Conservation (phyloP, 805 yeast genomes). For the Saccharomycopsis selenospora region DNA sequence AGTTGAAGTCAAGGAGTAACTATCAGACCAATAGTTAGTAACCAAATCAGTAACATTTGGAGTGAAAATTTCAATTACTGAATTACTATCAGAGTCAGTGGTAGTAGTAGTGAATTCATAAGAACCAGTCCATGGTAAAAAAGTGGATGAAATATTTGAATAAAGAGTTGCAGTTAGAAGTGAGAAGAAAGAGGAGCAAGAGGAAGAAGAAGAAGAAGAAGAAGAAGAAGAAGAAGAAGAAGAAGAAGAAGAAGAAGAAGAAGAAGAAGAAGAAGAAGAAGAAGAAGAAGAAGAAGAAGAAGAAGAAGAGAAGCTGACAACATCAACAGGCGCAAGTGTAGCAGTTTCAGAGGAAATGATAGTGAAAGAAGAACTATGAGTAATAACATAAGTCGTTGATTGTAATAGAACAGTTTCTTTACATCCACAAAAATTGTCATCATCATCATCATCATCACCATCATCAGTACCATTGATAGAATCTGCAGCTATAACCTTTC, state of each 20-base stretch:
- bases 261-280: slow-evolving; percentile 12
- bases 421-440: slow-evolving; percentile 2
- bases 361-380: neutral
- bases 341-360: neutral
- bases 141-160: slow-evolving; percentile 2
- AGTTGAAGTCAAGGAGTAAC: slow-evolving; percentile 15
- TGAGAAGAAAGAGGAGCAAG: neutral
- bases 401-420: neutral
- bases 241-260: neutral
- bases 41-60: neutral
- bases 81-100: neutral
- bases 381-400: neutral
- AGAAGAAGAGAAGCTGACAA: neutral
- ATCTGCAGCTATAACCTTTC: slow-evolving; percentile 14
- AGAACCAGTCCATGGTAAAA: slow-evolving; percentile 19
- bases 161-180: too few relatives aligned
- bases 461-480: slow-evolving; percentile 24
- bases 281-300: neutral
- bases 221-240: neutral
- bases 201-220: slow-evolving; percentile 7
- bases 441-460: slow-evolving; percentile 9
- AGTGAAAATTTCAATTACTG: neutral
- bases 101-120: neutral
- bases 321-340: neutral
- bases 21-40: slow-evolving; percentile 8